Evolutionary conservation across 2,329 filamentous ascomycete genomes (phyloP), one percentile per base, ranked within the genome.

Genomic region (Cercospora brassicicola): DNA sequence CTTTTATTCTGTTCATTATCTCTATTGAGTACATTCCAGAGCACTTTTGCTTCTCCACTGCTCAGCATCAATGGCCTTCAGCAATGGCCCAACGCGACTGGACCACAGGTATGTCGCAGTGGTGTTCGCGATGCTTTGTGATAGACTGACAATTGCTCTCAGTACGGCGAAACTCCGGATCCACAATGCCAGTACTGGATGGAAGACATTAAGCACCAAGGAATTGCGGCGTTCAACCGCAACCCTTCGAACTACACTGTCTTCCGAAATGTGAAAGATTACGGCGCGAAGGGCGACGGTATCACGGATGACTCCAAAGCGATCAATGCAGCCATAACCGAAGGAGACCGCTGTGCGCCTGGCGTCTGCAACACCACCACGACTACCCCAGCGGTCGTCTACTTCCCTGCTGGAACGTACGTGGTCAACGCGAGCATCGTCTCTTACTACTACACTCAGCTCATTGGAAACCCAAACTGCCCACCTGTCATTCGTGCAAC

Each of bases 191-290:
- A 73, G 39, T 80, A 77, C 70, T 80, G 79, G 79, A 72, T 85
- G 77, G 83, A 83, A 31, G 77, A 80, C n/a, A 78, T 85, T 64
- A 73, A 76, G 15, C 84, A 85, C 69, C 81, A 83, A 65, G 84
- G 84, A 62, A 75, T 82, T n/a, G 80, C 83, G 0, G 78, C 84
- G 2, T 85, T 84, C 77, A 83, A 84, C 9, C 36, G 36, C 36
- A 42, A 42, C 1, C 36, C 36, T 3, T n/a, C 36, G 15, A 42
- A 42, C 15, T 42, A 42, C 7, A 42, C 36, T 8, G 36, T 42
- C 15, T 42, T 42, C 36, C 36, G 36, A 42, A 42, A 42, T 6
- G 36, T 42, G 36, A 42, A 42, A 42, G 36, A 42, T n/a, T 42
- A n/a, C 15, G 36, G 36, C 36, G 36, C 36, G 6, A 42, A 42